Evolutionary conservation across 345 rosid species (phyloP).

Genomic region (Nephelium lappaceum): DNA sequence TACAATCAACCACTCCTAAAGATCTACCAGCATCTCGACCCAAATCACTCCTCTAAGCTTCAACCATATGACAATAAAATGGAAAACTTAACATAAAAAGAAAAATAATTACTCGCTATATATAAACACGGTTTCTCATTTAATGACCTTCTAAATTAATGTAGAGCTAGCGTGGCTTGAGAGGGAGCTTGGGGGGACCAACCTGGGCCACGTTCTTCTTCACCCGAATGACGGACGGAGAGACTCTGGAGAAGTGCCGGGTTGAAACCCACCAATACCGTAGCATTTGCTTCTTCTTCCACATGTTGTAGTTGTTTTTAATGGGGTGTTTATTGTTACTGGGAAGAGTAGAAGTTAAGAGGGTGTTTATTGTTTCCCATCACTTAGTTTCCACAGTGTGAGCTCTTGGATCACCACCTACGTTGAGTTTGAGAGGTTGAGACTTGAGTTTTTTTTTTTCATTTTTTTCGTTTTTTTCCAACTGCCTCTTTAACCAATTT

Average conservation of each 20-base stretch:
- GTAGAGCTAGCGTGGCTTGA: constrained; percentile 59
- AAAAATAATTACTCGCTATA: not conserved
- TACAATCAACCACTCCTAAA: not conserved
- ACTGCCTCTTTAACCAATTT: too few species aligned
- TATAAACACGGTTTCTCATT: not conserved
- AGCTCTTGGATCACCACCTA: too few species aligned
- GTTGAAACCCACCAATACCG: constrained; percentile 4
- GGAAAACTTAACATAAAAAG: not conserved
- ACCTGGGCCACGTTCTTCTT: constrained; percentile 59
- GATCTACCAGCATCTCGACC: not conserved
- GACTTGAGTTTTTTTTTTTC: too few species aligned
- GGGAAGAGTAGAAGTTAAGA: too few species aligned
- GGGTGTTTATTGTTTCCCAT: too few species aligned
- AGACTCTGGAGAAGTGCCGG: constrained; percentile 55
- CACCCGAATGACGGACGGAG: constrained; percentile 66
- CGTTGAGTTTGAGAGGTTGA: too few species aligned
- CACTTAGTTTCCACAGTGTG: too few species aligned
- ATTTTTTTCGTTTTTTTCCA: too few species aligned
- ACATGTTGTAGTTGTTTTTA: too few species aligned
- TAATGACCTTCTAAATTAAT: not conserved
- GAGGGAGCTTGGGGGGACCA: constrained; percentile 58
- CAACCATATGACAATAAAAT: not conserved
- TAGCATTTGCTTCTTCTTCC: not conserved
- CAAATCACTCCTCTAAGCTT: not conserved
- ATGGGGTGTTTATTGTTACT: too few species aligned